Evolutionary conservation across 2,329 filamentous ascomycete species (phyloP).

Genomic region (Penicillium verrucosum): DNA sequence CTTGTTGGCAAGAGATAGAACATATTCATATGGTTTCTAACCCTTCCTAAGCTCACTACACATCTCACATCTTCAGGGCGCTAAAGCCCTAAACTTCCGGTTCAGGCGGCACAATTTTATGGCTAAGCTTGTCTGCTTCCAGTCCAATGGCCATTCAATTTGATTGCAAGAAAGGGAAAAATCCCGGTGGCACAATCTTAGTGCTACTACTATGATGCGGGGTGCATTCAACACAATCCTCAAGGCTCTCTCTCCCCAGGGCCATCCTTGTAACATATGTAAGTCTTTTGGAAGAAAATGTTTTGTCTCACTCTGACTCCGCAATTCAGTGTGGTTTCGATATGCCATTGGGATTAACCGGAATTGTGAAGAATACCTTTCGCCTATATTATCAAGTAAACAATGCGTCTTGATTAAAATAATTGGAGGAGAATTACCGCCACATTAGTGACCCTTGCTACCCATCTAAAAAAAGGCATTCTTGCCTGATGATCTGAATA

Average conservation of each 20-base stretch:
- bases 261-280: too few species aligned
- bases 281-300: background rate
- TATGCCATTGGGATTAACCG: background rate
- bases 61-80: background rate
- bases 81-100: background rate
- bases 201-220: background rate
- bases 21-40: background rate
- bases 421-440: conserved; percentile 11
- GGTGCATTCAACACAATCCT: background rate
- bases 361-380: background rate
- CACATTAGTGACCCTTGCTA: background rate
- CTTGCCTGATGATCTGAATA: background rate
- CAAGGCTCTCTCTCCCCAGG: background rate
- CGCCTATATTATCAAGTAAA: background rate
- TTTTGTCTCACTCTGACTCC: background rate
- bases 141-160: background rate
- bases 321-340: too few species aligned
- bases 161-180: conserved; percentile 14
- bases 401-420: background rate
- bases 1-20: background rate
- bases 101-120: background rate
- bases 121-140: background rate
- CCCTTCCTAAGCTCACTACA: background rate
- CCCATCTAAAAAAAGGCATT: background rate
- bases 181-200: conserved; percentile 16